Evolutionary conservation across 2,329 filamentous ascomycete genomes (phyloP), one percentile per base, ranked within the genome.

Genomic region (Fusarium armeniacum): DNA sequence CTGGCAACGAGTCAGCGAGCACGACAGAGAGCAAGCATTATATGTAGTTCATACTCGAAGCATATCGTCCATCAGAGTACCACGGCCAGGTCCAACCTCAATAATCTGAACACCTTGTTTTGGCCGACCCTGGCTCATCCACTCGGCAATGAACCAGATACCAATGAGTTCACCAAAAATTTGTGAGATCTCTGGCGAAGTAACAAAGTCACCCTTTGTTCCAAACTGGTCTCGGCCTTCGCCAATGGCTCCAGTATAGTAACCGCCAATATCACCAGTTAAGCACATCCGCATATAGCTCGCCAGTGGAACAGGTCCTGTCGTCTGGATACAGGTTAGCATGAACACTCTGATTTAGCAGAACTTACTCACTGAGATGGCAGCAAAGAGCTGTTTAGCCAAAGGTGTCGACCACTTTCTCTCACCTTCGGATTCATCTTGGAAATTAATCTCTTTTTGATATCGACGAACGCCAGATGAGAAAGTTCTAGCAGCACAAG

Each of bases 241-340:
- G 11, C 86, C 85, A 44, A 90, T 86, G 26, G 89, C 88, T 7
- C 91, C 88, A 1, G 94, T 98, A 81, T 99, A 99, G 83, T 99
- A 99, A 56, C 96, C 96, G 62, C 93, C 94, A 40, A 93, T 82
- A 65, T 96, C 93, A 13, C 93, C 92, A 1, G 96, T 99, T 69
- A 99, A 88, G 79, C 95, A 98, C 90, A 98, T 97, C 78, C 96
- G 94, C 96, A 99, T 99, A 80, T 94, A 99, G 54, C 93, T 91
- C 7, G 96, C 94, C 65, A 99, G 87, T 1, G 96, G 93, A 30
- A 98, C 90, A 6, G 96, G 95, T 0, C 96, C 96, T 13, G 96
- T 98, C 41, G 91, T 81, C 82, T 84, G 43, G 45, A 53, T 36
- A 33, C 43, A 26, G 38, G 24, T 47, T 7, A 65, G 51, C 43